Conservation (phyloP, 345 rosid genomes). For the Brassica carinata region DNA sequence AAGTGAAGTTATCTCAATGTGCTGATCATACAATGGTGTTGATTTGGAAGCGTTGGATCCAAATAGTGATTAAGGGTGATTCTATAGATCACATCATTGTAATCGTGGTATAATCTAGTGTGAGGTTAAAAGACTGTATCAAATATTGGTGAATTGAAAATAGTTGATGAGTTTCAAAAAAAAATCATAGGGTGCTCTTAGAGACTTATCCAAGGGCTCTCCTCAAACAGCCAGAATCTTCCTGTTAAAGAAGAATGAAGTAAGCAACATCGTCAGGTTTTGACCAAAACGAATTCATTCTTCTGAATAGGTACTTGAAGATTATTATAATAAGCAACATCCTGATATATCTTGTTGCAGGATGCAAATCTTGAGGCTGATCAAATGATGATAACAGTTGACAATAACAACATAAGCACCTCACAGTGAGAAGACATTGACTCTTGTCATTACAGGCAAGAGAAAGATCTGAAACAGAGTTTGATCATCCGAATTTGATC, state of each 20-base stretch:
- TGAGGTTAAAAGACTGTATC: too few relatives aligned
- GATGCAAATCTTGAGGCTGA: conserved; percentile 37
- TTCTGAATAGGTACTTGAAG: too few relatives aligned
- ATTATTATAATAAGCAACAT: conserved; percentile 9
- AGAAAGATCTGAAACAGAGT: conserved; percentile 9
- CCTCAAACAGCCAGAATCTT: conserved; percentile 44
- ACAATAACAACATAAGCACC: conserved; percentile 15
- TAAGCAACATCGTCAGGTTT: conserved; percentile 27
- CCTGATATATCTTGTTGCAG: conserved; percentile 38
- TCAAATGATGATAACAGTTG: conserved; percentile 25
- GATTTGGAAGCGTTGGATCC: too few relatives aligned
- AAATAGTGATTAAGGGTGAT: too few relatives aligned
- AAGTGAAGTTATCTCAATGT: too few relatives aligned
- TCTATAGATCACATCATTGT: too few relatives aligned
- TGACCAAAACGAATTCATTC: neutral
- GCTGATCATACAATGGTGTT: too few relatives aligned
- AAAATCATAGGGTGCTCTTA: conserved; percentile 11
- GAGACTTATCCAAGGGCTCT: conserved; percentile 59
- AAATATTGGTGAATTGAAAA: too few relatives aligned
- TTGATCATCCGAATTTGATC: conserved; percentile 8
- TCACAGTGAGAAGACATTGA: conserved; percentile 31
- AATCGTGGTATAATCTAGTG: too few relatives aligned
- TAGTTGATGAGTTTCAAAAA: too few relatives aligned
- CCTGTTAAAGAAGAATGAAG: conserved; percentile 44
- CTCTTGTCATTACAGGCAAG: conserved; percentile 1